phyloP scores from a whole-genome alignment of 2,329 filamentous ascomycete species.

The Dothideomycetes sp. region DNA sequence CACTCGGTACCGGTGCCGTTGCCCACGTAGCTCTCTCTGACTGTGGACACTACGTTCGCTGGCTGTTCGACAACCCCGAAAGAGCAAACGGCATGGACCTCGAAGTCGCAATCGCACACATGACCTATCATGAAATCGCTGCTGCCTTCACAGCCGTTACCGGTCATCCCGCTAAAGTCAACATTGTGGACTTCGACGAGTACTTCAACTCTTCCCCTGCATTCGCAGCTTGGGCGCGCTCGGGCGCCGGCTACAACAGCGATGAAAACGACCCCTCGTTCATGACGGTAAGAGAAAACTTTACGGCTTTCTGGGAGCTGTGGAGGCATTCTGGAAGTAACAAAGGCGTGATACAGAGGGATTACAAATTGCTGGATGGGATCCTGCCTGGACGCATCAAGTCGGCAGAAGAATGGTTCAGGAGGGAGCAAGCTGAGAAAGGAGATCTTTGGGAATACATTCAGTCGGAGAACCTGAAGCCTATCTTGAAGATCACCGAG shows the following conservation, averaged over 20 bases:
- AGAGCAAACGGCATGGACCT: slow-evolving; percentile 17
- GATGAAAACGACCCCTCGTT: slow-evolving; percentile 24
- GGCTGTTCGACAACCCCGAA: slow-evolving; percentile 18
- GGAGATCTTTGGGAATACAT: slow-evolving; percentile 25
- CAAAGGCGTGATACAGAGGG: slow-evolving; percentile 30
- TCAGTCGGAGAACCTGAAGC: slow-evolving; percentile 12
- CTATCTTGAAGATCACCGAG: slow-evolving; percentile 19
- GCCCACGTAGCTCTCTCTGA: slow-evolving; percentile 19
- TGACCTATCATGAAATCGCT: slow-evolving; percentile 19
- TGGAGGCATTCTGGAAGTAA: slow-evolving; percentile 33
- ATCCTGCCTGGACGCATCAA: slow-evolving; percentile 40
- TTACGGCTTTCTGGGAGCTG: slow-evolving; percentile 40
- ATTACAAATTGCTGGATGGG: slow-evolving; percentile 40
- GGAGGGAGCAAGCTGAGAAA: slow-evolving; percentile 23
- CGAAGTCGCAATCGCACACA: slow-evolving; percentile 18
- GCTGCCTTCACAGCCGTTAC: slow-evolving; percentile 21
- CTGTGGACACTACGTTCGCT: slow-evolving; percentile 17
- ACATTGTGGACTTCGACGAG: slow-evolving; percentile 15
- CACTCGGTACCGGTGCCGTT: slow-evolving; percentile 17
- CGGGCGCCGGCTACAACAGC: slow-evolving; percentile 23
- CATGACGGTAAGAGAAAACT: slow-evolving; percentile 36
- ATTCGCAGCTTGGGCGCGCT: not conserved
- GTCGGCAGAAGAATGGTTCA: slow-evolving; percentile 40
- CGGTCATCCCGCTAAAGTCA: slow-evolving; percentile 19
- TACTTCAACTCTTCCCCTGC: slow-evolving; percentile 22